Evolutionary conservation across 805 yeast genomes (phyloP).

Genomic region (Spathaspora boniae): DNA sequence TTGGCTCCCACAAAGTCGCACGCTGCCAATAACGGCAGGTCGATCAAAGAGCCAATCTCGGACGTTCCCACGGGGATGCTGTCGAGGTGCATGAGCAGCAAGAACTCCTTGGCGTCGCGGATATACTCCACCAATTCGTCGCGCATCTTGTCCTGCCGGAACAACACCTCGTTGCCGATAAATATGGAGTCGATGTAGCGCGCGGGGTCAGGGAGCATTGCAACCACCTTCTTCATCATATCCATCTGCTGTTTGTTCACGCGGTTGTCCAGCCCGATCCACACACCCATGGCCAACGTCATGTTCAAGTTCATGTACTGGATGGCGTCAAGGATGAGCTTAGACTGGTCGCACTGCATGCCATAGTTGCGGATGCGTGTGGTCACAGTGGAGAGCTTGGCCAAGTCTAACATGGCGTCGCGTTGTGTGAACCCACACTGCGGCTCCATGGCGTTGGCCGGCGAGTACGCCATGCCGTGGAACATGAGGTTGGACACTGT

Average conservation of each 20-base stretch:
- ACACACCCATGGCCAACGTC: slow-evolving; percentile 59
- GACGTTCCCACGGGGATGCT: slow-evolving; percentile 59
- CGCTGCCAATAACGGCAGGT: slow-evolving; percentile 31
- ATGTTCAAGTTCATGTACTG: slow-evolving; percentile 47
- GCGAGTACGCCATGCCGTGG: slow-evolving; percentile 61
- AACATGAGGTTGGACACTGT: slow-evolving; percentile 32
- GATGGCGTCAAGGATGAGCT: slow-evolving; percentile 51
- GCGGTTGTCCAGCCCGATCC: slow-evolving; percentile 49
- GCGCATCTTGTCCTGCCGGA: slow-evolving; percentile 45
- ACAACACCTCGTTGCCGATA: slow-evolving; percentile 63
- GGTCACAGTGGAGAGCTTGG: slow-evolving; percentile 56
- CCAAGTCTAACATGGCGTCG: slow-evolving; percentile 55
- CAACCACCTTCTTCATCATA: slow-evolving; percentile 40
- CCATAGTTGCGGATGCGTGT: slow-evolving; percentile 56
- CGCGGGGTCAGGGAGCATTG: slow-evolving; percentile 36
- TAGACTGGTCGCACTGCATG: slow-evolving; percentile 58
- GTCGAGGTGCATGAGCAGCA: slow-evolving; percentile 25
- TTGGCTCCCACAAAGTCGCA: slow-evolving; percentile 63
- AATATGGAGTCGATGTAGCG: slow-evolving; percentile 46
- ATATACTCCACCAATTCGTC: slow-evolving; percentile 40
- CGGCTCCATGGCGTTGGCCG: slow-evolving; percentile 50
- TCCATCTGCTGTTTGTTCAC: slow-evolving; percentile 45
- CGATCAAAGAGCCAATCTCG: slow-evolving; percentile 51
- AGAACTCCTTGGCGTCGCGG: slow-evolving; percentile 34
- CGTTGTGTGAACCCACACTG: slow-evolving; percentile 46